Base-by-base conservation (phyloP, 345 rosid genomes). In the Aethionema arabicum region DNA sequence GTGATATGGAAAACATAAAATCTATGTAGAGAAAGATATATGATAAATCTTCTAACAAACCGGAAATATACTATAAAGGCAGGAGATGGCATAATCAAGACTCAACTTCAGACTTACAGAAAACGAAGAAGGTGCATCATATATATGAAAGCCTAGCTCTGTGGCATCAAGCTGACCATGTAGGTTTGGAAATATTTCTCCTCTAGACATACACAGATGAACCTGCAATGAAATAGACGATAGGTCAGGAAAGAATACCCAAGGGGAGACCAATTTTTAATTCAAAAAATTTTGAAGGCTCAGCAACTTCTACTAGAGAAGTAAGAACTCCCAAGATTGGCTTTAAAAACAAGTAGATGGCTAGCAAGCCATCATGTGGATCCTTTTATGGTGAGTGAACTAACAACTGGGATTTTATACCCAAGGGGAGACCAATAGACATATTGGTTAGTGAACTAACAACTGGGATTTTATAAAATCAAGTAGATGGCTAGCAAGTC, bases 121-220 rank as follows among this genome's bases (percentile, higher is more conserved):
- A 72, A 92, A 92, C 51, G 68, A 63, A 31, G 96, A 87, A 74
- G 98, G 98, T 63, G 98, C 83, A 76, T 89, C 98, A 75, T 73
- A 69, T 77, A 87, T 81, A 72, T 87, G 93, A 70, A 92, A 89
- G 54, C 84, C 83, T 75, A 87, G 69, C 65, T 85, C 98, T 63
- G 85, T 82, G 63, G 85, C 89, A 38, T 89, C 91, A 69, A 92
- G 87, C 63, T 89, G 93, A 60, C 98, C 98, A 72, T 87, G 91
- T 67, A 92, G 78, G 69, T 84, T 89, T 14, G 98, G 98, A 80
- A 89, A 92, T 41, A 88, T 76, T 72, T 92, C 96, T 55, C 91
- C 95, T 60, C 85, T 80, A 55, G 96, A 89, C 96, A 89, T 85
- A 83, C 98, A 89, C 70, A 92, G 42, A 68, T 87, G 95, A 60